Percentiles rank a stretch among this genome's conserved stretches.
phyloP scores from a whole-genome alignment of 805 yeast genomes.

The Metschnikowia dekortorum region DNA sequence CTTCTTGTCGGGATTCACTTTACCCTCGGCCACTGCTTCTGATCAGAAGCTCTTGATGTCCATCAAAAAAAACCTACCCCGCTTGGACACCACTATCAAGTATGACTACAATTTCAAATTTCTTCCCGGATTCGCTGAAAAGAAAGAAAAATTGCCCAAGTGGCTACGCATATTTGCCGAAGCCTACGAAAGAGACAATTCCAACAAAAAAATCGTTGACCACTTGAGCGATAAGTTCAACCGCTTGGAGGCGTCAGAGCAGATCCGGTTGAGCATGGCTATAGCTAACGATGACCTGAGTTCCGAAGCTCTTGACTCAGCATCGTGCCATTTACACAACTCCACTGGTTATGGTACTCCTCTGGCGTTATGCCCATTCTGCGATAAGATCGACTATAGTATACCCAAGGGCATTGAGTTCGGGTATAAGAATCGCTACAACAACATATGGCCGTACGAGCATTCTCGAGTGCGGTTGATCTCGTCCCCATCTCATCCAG shows the following conservation, averaged over 20 bases:
- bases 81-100: constrained; percentile 17
- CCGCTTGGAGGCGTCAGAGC: constrained; percentile 37
- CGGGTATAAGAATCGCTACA: constrained; percentile 79
- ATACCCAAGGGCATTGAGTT: constrained; percentile 66
- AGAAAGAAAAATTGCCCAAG: constrained; percentile 22
- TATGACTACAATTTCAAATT: constrained; percentile 23
- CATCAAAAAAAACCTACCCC: constrained; percentile 31
- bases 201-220: constrained; percentile 20
- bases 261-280: constrained; percentile 33
- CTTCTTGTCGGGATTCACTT: constrained; percentile 36
- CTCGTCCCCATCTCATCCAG: constrained; percentile 16
- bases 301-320: constrained; percentile 2
- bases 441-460: constrained; percentile 83
- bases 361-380: constrained; percentile 37
- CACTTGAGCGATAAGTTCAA: constrained; percentile 29
- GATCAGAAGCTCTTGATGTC: constrained; percentile 33
- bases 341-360: constrained; percentile 33
- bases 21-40: constrained; percentile 38
- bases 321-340: constrained; percentile 9
- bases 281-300: constrained; percentile 17
- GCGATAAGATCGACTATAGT: constrained; percentile 36
- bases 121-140: constrained; percentile 16
- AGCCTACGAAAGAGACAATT: constrained; percentile 11
- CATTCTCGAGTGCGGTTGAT: constrained; percentile 70
- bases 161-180: constrained; percentile 29